Conservation (phyloP, 169 alveolate genomes). For the Prorocentrum cordatum region DNA sequence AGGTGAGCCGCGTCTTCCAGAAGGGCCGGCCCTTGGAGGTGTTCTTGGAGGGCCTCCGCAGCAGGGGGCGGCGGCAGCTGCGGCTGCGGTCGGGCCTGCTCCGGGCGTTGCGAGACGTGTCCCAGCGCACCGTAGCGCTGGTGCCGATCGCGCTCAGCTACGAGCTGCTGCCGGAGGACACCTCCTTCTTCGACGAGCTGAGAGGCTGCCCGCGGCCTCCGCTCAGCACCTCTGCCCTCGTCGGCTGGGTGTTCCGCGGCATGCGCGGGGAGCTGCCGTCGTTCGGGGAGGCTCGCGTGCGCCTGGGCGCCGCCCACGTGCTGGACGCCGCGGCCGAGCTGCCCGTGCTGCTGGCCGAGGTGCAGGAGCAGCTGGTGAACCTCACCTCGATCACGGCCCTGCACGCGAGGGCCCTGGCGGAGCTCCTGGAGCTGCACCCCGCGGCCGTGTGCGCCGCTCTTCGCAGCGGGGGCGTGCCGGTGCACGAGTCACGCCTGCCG, state of each 20-base stretch:
- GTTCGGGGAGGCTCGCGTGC: no score
- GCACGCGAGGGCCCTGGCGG: conserved; percentile 16
- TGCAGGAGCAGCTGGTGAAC: conserved; percentile 3
- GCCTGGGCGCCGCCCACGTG: background rate
- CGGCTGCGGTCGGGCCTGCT: conserved; percentile 60
- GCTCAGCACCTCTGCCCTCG: background rate
- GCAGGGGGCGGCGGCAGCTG: conserved; percentile 64
- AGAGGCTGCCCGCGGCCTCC: conserved; percentile 50
- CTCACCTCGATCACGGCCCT: conserved; percentile 9
- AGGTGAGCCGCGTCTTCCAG: conserved; percentile 30
- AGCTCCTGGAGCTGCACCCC: conserved; percentile 17
- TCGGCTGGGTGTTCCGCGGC: conserved; percentile 44
- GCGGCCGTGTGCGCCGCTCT: no score
- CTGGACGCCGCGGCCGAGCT: conserved; percentile 12
- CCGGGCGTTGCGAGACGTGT: background rate
- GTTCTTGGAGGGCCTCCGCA: conserved; percentile 54
- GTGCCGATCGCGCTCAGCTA: conserved; percentile 55
- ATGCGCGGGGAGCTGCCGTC: conserved; percentile 43
- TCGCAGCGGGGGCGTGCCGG: no score
- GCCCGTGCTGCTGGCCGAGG: background rate
- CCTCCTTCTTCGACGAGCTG: conserved; percentile 16
- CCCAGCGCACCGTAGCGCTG: conserved; percentile 18
- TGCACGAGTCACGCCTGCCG: no score
- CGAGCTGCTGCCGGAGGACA: conserved; percentile 64
- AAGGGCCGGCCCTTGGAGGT: conserved; percentile 59